A percentile compares a stretch with the other conserved stretches of the same genome.
Conservation (phyloP, 768 basidiomycete genomes). For the Cyclocybe cylindracea region DNA sequence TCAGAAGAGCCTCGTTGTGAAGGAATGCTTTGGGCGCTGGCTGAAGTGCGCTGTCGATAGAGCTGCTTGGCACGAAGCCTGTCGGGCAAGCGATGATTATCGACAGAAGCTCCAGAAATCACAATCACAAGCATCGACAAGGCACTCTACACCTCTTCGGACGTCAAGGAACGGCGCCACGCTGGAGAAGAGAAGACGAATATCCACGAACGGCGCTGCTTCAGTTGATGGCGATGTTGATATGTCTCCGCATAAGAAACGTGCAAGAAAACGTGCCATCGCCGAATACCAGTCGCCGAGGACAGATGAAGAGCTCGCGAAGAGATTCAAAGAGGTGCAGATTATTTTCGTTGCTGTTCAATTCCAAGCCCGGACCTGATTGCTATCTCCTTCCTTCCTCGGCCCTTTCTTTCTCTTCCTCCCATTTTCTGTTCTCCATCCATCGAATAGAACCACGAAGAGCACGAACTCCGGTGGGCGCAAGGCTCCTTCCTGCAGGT, state of each 20-base stretch:
- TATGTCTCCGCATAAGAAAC: conserved; percentile 35
- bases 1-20: conserved; percentile 40
- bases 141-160: conserved; percentile 12
- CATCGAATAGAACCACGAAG: conserved; percentile 62
- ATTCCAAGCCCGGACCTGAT: conserved; percentile 15
- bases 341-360: conserved; percentile 18
- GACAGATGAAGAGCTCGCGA: conserved; percentile 67
- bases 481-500: conserved; percentile 65
- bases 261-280: conserved; percentile 39
- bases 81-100: conserved; percentile 60
- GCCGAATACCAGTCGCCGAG: conserved; percentile 51
- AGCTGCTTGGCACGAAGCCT: conserved; percentile 63
- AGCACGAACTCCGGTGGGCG: conserved; percentile 74
- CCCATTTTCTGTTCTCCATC: conserved; percentile 11
- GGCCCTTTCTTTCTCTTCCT: conserved; percentile 12
- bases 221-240: conserved; percentile 10
- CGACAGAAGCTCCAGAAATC: conserved; percentile 45
- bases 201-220: conserved; percentile 22
- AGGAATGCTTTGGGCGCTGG: conserved; percentile 47
- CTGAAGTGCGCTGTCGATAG: conserved; percentile 42
- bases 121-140: conserved; percentile 1
- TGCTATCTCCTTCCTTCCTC: conserved; percentile 8
- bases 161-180: conserved; percentile 3
- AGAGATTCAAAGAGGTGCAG: conserved; percentile 67
- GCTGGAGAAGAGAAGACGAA: conserved; percentile 34